Percentiles rank a stretch among this genome's conserved stretches.
phyloP scores from a whole-genome alignment of 768 basidiomycete genomes.

The Gloeostereum incarnatum region DNA sequence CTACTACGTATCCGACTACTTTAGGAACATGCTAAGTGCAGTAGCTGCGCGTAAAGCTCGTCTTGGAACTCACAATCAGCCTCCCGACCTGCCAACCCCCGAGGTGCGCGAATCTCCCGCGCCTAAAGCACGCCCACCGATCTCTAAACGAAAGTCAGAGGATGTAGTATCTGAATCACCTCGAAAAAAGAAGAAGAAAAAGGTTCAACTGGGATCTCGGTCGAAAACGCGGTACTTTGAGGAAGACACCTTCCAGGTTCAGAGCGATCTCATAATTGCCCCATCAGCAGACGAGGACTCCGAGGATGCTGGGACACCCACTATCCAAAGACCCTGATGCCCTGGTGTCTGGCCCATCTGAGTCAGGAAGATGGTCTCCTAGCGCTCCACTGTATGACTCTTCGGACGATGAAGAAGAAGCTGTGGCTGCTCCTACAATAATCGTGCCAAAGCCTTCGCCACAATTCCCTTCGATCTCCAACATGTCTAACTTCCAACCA shows the following conservation, averaged over 20 bases:
- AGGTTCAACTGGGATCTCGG: slow-evolving; percentile 14
- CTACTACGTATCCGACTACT: too few species aligned
- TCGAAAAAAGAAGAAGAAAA: slow-evolving; percentile 18
- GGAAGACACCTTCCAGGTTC: slow-evolving; percentile 21
- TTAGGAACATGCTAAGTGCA: slow-evolving; percentile 58
- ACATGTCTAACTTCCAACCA: slow-evolving; percentile 45
- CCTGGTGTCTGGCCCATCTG: too few species aligned
- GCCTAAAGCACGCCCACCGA: slow-evolving; percentile 18
- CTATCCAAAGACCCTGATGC: slow-evolving; percentile 12
- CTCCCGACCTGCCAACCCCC: slow-evolving; percentile 5
- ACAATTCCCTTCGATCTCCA: slow-evolving; percentile 1
- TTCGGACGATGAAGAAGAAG: slow-evolving; percentile 34
- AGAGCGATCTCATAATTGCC: slow-evolving; percentile 28
- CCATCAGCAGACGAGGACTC: slow-evolving; percentile 28
- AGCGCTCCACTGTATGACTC: slow-evolving; percentile 40
- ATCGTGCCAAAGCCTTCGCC: not conserved
- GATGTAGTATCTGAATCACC: slow-evolving; percentile 12
- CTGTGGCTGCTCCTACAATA: slow-evolving; percentile 6
- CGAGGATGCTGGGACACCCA: slow-evolving; percentile 8
- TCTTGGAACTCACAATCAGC: slow-evolving; percentile 10
- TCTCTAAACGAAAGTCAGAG: slow-evolving; percentile 42
- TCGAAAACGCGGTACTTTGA: slow-evolving; percentile 24
- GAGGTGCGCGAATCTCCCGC: slow-evolving; percentile 5
- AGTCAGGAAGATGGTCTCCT: slow-evolving; percentile 46
- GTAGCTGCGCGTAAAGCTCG: slow-evolving; percentile 62